Percentiles rank a stretch among this genome's conserved stretches.
Evolutionary conservation across 2,329 filamentous ascomycete species (phyloP).

Genomic region (Calonectria crousiana): DNA sequence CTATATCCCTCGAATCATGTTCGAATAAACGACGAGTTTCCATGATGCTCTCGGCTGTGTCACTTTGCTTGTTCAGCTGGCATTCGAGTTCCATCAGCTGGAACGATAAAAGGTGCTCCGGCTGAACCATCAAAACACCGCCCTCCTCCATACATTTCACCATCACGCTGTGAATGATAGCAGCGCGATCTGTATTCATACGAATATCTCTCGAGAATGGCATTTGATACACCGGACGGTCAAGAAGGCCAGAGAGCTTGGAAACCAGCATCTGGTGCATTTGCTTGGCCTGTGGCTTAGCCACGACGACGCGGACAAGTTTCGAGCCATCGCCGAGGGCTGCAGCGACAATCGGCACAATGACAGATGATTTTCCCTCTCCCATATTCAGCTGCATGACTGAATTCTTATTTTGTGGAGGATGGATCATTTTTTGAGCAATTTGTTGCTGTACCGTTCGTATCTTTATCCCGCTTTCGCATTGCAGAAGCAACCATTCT

Average conservation of each 20-base stretch:
- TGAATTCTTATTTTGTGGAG: conserved; percentile 55
- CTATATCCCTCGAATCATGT: conserved; percentile 62
- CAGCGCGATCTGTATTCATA: conserved; percentile 47
- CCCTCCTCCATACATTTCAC: conserved; percentile 60
- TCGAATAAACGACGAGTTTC: conserved; percentile 60
- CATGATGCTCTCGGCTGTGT: conserved; percentile 51
- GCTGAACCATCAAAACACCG: conserved; percentile 71
- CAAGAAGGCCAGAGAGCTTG: conserved; percentile 65
- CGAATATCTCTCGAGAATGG: conserved; percentile 68
- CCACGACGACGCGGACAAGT: conserved; percentile 70
- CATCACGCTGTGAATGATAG: conserved; percentile 53
- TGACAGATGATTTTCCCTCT: conserved; percentile 77
- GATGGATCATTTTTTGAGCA: conserved; percentile 65
- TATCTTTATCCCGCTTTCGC: conserved; percentile 73
- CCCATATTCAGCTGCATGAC: conserved; percentile 80
- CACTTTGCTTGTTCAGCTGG: conserved; percentile 44
- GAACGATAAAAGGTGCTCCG: conserved; percentile 74
- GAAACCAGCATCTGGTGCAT: conserved; percentile 57
- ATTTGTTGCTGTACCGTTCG: conserved; percentile 70
- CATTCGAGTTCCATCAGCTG: conserved; percentile 71
- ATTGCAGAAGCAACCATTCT: conserved; percentile 73
- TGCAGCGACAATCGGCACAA: conserved; percentile 72
- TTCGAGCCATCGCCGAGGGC: conserved; percentile 62
- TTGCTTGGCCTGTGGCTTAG: conserved; percentile 71
- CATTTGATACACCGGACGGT: conserved; percentile 66